Conservation (phyloP, 78 protist species). For the Dictyostelium brefeldianum region DNA sequence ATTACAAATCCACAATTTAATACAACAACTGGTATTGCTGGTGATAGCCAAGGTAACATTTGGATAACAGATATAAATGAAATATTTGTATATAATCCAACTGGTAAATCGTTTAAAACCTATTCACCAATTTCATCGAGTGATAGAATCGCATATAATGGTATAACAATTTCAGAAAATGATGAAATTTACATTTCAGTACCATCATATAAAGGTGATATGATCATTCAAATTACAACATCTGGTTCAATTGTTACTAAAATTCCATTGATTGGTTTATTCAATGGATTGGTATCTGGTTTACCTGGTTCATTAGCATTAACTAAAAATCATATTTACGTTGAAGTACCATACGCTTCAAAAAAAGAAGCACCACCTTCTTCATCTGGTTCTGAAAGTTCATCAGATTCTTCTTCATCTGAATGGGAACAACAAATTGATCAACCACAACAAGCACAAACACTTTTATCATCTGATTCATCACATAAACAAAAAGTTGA, state of each 20-base stretch:
- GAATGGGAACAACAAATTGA: neutral
- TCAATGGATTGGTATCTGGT: neutral
- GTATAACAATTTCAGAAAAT: constrained; percentile 2
- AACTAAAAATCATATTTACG: constrained; percentile 1
- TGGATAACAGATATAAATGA: constrained; percentile 45
- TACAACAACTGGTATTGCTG: constrained; percentile 28
- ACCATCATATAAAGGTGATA: constrained; percentile 28
- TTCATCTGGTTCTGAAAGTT: neutral
- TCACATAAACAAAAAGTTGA: neutral
- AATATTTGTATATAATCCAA: constrained; percentile 12
- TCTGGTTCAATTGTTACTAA: neutral
- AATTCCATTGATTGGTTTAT: constrained; percentile 2
- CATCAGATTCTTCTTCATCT: too few species aligned
- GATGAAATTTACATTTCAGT: constrained; percentile 22
- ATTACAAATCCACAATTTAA: constrained; percentile 9
- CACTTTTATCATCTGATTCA: neutral
- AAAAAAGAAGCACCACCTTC: constrained; percentile 6
- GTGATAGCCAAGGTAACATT: constrained; percentile 36
- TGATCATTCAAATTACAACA: constrained; percentile 23
- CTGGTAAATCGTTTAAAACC: neutral
- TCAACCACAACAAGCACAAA: neutral
- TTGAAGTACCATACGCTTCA: constrained; percentile 66
- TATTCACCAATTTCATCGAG: neutral
- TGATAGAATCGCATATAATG: constrained; percentile 58
- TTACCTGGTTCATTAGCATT: constrained; percentile 40